Evolutionary conservation across 192 early-diverging fungal genomes (phyloP), one percentile per base, ranked within the genome.

Genomic region (Chytriomyces hyalinus): DNA sequence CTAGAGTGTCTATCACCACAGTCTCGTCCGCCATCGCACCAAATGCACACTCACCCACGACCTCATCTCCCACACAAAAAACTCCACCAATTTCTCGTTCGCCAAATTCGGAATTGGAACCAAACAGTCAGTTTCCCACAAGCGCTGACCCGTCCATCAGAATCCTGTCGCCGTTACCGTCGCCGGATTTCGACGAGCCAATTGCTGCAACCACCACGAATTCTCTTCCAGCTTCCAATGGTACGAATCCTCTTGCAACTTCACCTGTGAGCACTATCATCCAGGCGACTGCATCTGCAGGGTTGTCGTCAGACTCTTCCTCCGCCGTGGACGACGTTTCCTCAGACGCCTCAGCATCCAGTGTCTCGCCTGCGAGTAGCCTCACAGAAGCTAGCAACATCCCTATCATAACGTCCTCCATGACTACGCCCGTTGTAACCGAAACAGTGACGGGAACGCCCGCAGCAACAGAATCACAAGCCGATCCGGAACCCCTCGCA

Each of bases 81-180:
- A 22, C 57, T 60, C 57, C 15, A 60, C 22, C 57, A 17, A 60
- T n/a, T 60, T 65, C 67, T 68, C 67, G 46, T 11, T n/a, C 44
- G 4, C 13, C 53, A 57, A 13, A 57, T 36, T 36, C 36, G 36
- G 36, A 36, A 36, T 36, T 2, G 36, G 36, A 36, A 36, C 36
- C 36, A 36, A 36, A 36, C 36, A 36, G 36, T 36, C 36, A 36
- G 36, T 36, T 36, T 36, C 36, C 36, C 36, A 36, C 36, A 36
- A 36, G 36, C 36, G 36, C 36, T 36, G 36, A 36, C 36, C 36
- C 36, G 36, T 36, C 36, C 36, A 36, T 36, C 36, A 36, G 36
- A 36, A 36, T 36, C 36, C 36, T 36, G 36, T 36, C 36, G 36
- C 36, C 36, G 36, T 36, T 36, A 36, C 36, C 36, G 36, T 36